phyloP scores from a whole-genome alignment of 1,284 basidiomycete genomes.

The Leccinum fallax region DNA sequence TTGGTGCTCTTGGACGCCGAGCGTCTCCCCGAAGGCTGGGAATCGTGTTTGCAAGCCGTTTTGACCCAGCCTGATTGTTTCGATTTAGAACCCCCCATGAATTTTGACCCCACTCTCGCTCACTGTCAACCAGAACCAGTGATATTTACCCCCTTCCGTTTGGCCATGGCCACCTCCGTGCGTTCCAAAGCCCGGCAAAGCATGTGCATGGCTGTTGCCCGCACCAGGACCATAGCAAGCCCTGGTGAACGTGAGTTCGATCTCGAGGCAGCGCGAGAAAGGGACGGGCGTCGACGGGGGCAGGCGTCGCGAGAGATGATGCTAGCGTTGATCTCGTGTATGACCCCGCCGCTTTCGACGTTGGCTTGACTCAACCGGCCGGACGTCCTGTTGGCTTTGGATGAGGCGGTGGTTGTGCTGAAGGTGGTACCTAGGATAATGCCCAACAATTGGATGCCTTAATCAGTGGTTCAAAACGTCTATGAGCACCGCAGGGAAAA shows the following conservation, averaged over 20 bases:
- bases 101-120: conserved; percentile 13
- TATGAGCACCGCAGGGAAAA: conserved; percentile 26
- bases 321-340: conserved; percentile 16
- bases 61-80: conserved; percentile 37
- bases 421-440: conserved; percentile 24
- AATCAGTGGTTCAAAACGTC: conserved; percentile 25
- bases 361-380: background rate
- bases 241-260: conserved; percentile 20
- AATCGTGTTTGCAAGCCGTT: conserved; percentile 56
- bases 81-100: conserved; percentile 3
- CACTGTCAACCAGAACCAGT: conserved; percentile 30
- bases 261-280: conserved; percentile 10
- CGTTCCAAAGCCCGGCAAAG: conserved; percentile 18
- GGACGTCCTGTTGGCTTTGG: background rate
- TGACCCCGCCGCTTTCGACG: background rate
- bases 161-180: conserved; percentile 22
- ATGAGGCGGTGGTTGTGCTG: background rate
- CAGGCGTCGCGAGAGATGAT: conserved; percentile 20
- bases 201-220: conserved; percentile 19
- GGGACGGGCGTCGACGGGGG: conserved; percentile 10
- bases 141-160: conserved; percentile 23
- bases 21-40: conserved; percentile 69
- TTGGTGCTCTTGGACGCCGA: conserved; percentile 59
- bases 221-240: conserved; percentile 16
- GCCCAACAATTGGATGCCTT: conserved; percentile 21